phyloP scores from a whole-genome alignment of 164 flowering plant genomes.

The Amborella trichopoda region DNA sequence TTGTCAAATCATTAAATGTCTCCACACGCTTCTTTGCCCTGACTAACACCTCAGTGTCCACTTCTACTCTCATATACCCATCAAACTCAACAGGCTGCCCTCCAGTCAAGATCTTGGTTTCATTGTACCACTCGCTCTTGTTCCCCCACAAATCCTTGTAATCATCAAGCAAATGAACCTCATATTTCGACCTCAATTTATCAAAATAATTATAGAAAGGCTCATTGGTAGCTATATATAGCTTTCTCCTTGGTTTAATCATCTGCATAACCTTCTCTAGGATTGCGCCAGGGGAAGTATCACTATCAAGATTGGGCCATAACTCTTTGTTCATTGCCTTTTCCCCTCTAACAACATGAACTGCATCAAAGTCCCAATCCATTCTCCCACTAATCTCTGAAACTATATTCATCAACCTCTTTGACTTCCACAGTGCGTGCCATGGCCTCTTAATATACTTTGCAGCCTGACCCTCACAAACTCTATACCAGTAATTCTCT shows the following conservation, averaged over 20 bases:
- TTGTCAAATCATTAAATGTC: conserved; percentile 80
- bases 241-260: conserved; percentile 65
- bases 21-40: conserved; percentile 79
- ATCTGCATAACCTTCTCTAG: conserved; percentile 42
- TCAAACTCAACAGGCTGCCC: conserved; percentile 81
- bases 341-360: conserved; percentile 90
- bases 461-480: conserved; percentile 85
- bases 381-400: conserved; percentile 73
- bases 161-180: conserved; percentile 85
- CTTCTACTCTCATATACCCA: conserved; percentile 92
- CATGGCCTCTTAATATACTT: conserved; percentile 81
- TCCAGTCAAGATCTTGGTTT: conserved; percentile 49
- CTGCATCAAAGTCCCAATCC: conserved; percentile 99
- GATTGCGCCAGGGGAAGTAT: conserved; percentile 68
- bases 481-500: conserved; percentile 94
- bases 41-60: conserved; percentile 85
- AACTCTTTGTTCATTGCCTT: conserved; percentile 74
- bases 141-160: conserved; percentile 72
- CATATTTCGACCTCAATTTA: conserved; percentile 66
- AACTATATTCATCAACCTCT: conserved; percentile 91
- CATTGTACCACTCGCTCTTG: conserved; percentile 89
- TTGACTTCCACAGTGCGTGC: conserved; percentile 94
- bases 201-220: conserved; percentile 82
- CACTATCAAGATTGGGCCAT: conserved; percentile 85
- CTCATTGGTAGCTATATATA: conserved; percentile 87